Evolutionary conservation across 768 basidiomycete genomes (phyloP), one percentile per base, ranked within the genome.

Genomic region (Hypholoma fasciculare): DNA sequence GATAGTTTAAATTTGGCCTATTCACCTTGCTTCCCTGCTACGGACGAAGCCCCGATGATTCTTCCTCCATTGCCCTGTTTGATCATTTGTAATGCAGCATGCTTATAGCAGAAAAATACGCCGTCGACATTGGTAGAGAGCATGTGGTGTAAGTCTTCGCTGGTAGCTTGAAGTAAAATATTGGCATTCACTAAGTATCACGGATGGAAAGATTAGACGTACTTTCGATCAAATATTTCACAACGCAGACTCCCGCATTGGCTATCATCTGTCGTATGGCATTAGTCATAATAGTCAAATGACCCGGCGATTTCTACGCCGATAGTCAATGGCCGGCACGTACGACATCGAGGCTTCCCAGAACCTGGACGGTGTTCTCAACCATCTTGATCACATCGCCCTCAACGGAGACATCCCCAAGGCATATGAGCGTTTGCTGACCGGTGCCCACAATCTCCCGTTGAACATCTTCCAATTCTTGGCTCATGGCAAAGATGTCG

Each of bases 261-360:
- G 80, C 78, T 2, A 81, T 72, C 76, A 80, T 76, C 75, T 76
- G 12, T 38, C 9, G 7, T 5, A 9, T 2, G 1, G 19, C 19
- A 13, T 2, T 4, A 30, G 4, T 16, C 20, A 17, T 12, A 14
- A 20, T 26, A 19, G 54, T 26, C 7, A 7, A 7, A 54, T 17
- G 43, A 17, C 20, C 42, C 13, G 8, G 23, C 23, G 23, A 2
- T 23, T 23, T 23, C 14, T 48, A 42, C 12, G 9, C 14, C 34
- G 5, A 27, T 4, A 30, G 12, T 14, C 38, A 4, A 16, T 13
- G 8, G 30, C n/a, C 0, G n/a, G 3, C 1, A 59, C 81, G 58
- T 49, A 82, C 82, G 16, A 81, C 80, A 58, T 83, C 79, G 17
- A 85, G 59, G 3, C 76, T 65, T 2, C 82, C 82, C 8, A 82